Evolutionary conservation across 1,139 yeast species (phyloP).

Genomic region (Nakaseomyces glabratus): DNA sequence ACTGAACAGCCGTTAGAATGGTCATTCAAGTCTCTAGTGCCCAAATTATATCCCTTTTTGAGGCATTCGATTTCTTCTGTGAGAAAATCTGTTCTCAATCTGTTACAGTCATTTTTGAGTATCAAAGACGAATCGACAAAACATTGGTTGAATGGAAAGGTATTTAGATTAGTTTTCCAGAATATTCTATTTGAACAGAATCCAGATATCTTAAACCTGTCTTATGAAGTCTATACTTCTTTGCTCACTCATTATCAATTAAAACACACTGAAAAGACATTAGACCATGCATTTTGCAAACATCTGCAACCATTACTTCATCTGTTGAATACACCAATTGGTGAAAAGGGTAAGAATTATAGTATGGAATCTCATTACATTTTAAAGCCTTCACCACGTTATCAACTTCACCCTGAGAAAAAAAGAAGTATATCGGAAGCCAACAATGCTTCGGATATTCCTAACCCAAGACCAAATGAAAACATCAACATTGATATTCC

Average conservation of each 20-base stretch:
- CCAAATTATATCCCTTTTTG: constrained; percentile 82
- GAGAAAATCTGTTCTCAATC: constrained; percentile 76
- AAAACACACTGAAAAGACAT: constrained; percentile 32
- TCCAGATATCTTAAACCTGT: constrained; percentile 54
- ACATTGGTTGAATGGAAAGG: constrained; percentile 68
- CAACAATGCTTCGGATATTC: constrained; percentile 30
- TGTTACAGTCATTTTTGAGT: constrained; percentile 67
- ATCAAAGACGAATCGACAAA: constrained; percentile 58
- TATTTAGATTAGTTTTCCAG: constrained; percentile 72
- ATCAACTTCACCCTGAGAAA: constrained; percentile 27
- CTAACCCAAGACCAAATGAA: constrained; percentile 47
- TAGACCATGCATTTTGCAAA: constrained; percentile 42
- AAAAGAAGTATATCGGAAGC: constrained; percentile 28
- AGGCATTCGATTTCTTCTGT: constrained; percentile 92
- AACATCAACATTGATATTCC: constrained; percentile 88
- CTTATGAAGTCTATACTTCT: constrained; percentile 53
- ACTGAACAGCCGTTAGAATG: constrained; percentile 36
- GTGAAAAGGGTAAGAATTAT: constrained; percentile 82
- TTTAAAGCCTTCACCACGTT: constrained; percentile 57
- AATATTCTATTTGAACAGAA: constrained; percentile 86
- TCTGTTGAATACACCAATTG: constrained; percentile 85
- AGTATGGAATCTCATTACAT: constrained; percentile 69
- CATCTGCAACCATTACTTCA: constrained; percentile 58
- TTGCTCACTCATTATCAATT: constrained; percentile 43
- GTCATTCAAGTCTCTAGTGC: constrained; percentile 70